Base-by-base conservation (phyloP, 169 alveolate genomes). In the Plasmodium gaboni region DNA sequence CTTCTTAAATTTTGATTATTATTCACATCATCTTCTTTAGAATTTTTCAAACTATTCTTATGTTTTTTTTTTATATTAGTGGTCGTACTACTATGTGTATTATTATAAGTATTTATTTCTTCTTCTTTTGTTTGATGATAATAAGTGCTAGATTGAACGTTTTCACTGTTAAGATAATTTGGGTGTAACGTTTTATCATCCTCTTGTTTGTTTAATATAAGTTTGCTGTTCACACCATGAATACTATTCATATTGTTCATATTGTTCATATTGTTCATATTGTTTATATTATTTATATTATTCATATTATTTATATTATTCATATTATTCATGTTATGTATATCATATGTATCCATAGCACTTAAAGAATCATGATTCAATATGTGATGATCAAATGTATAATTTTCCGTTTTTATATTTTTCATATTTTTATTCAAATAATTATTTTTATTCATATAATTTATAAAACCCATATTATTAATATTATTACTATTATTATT, bases 1-100 rank as follows among this genome's bases (percentile, higher is more conserved):
- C 69, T 83, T 48, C 91, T 83, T 32, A 83, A 83, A 69, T 83
- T 83, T 9, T 83, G 91, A 50, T 50, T 70, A n/a, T 69, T 83
- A 38, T 68, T 68, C 5, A 83, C 1, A 26, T 83, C 91, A n/a
- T 83, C 86, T 1, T 83, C 91, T 69, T 61, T 68, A 5, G 46
- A 46, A 55, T 83, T 68, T 22, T 69, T 83, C 28, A 69, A 19
- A 69, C 70, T 22, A 61, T 68, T 67, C 13, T 83, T 83, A 19
- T 55, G 32, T 46, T 83, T 83, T 60, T 78, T 63, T 24, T 19
- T 74, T 10, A 15, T 78, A 10, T 12, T 6, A 53, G 7, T 6
- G 15, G 55, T 53, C 12, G 28, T 65, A 32, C 60, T 63, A 15
- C 15, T 5, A 50, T 65, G 53, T n/a, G 24, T 28, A 22, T 55